These are phyloP conservation scores for Tricholoma saponaceum DNA, from an alignment of 768 basidiomycete species.

Conservation along the genomic window DNA sequence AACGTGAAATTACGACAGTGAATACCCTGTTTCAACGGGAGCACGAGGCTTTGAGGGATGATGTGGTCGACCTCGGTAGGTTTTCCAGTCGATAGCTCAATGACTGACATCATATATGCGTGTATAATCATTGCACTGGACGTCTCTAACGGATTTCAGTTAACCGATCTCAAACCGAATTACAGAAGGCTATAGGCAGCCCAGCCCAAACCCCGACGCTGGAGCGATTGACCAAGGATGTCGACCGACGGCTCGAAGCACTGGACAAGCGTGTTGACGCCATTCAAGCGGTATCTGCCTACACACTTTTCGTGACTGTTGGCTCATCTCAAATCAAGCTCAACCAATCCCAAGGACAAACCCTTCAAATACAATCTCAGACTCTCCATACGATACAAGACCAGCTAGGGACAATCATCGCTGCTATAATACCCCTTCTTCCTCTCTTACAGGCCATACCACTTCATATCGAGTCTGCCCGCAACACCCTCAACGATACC, in stretches of 20 bases:
- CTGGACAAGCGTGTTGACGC: conserved; percentile 55
- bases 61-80: conserved; percentile 55
- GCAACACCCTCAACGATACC: conserved; percentile 28
- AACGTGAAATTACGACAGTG: conserved; percentile 46
- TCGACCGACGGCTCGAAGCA: conserved; percentile 39
- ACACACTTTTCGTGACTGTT: background rate
- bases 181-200: conserved; percentile 53
- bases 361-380: conserved; percentile 51
- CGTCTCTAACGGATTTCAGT: conserved; percentile 31
- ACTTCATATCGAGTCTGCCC: conserved; percentile 46
- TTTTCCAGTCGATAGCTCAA: conserved; percentile 9
- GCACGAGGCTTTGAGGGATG: conserved; percentile 50
- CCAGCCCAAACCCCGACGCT: conserved; percentile 47
- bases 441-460: conserved; percentile 60
- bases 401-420: conserved; percentile 54
- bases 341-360: conserved; percentile 41
- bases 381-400: conserved; percentile 58
- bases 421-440: conserved; percentile 53
- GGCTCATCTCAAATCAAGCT: conserved; percentile 26
- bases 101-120: conserved; percentile 11
- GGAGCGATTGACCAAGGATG: conserved; percentile 36
- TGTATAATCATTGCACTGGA: background rate
- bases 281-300: conserved; percentile 42
- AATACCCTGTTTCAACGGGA: conserved; percentile 58
- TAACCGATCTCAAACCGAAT: conserved; percentile 57